phyloP scores from a whole-genome alignment of 208 protist species.

The Balamuthia mandrillaris region DNA sequence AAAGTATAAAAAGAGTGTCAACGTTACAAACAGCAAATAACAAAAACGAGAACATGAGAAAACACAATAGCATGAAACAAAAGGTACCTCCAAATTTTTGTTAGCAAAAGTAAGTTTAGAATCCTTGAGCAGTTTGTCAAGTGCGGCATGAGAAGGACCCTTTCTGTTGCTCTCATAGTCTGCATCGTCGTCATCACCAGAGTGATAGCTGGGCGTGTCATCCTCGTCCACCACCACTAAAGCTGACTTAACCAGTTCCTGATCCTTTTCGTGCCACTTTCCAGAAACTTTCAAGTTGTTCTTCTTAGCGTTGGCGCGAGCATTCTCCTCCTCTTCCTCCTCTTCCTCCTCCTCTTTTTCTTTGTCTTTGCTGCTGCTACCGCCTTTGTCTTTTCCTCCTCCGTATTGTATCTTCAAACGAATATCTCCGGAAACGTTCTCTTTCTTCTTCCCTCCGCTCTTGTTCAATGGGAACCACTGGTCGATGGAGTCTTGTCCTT shows the following conservation, averaged over 20 bases:
- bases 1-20: neutral
- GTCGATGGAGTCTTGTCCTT: neutral
- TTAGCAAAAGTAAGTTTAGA: neutral
- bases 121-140: neutral
- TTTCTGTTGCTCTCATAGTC: neutral
- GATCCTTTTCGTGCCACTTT: neutral
- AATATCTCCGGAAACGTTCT: neutral
- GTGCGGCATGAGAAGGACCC: neutral
- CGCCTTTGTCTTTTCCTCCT: neutral
- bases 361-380: neutral
- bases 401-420: neutral
- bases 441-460: neutral
- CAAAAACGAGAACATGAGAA: too few species aligned
- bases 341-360: neutral
- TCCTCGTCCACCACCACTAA: neutral
- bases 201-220: too few species aligned
- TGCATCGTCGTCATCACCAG: too few species aligned
- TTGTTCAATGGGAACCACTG: neutral
- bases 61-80: too few species aligned
- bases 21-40: too few species aligned
- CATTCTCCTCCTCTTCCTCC: neutral
- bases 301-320: too few species aligned
- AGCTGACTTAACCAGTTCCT: neutral
- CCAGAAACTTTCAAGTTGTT: neutral
- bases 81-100: neutral